phyloP scores from a whole-genome alignment of 257 asterid genomes.

The Salvia miltiorrhiza region DNA sequence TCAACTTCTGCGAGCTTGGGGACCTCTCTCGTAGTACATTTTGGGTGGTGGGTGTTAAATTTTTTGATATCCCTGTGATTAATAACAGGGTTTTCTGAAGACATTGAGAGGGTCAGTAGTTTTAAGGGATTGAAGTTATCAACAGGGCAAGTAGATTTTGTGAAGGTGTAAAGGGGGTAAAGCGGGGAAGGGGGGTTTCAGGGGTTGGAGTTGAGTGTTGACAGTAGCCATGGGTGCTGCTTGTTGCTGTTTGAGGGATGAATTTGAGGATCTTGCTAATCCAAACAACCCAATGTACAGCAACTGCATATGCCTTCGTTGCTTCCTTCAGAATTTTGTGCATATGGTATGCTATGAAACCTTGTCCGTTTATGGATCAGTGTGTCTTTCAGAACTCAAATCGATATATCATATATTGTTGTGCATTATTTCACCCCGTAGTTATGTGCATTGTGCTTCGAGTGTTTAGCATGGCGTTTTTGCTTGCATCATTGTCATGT shows the following conservation, averaged over 20 bases:
- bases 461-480: not conserved
- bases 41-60: not conserved
- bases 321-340: slow-evolving; percentile 53
- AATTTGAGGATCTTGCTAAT: slow-evolving; percentile 61
- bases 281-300: slow-evolving; percentile 62
- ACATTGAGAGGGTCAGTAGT: slow-evolving; percentile 12
- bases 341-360: slow-evolving; percentile 55
- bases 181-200: slow-evolving; percentile 10
- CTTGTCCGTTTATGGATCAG: slow-evolving; percentile 4
- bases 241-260: slow-evolving; percentile 81
- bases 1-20: slow-evolving; percentile 46
- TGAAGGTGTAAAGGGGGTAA: slow-evolving; percentile 22
- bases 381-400: not conserved
- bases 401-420: not conserved
- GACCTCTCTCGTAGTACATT: slow-evolving; percentile 43
- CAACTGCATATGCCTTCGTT: slow-evolving; percentile 66
- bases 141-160: not conserved
- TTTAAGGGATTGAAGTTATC: not conserved
- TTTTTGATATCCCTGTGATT: slow-evolving; percentile 13
- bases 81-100: slow-evolving; percentile 13
- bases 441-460: not conserved
- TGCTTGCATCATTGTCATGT: not conserved
- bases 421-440: not conserved
- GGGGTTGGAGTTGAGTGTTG: slow-evolving; percentile 18
- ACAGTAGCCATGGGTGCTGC: slow-evolving; percentile 67